phyloP scores from a whole-genome alignment of 345 rosid species.

The Brassica carinata region DNA sequence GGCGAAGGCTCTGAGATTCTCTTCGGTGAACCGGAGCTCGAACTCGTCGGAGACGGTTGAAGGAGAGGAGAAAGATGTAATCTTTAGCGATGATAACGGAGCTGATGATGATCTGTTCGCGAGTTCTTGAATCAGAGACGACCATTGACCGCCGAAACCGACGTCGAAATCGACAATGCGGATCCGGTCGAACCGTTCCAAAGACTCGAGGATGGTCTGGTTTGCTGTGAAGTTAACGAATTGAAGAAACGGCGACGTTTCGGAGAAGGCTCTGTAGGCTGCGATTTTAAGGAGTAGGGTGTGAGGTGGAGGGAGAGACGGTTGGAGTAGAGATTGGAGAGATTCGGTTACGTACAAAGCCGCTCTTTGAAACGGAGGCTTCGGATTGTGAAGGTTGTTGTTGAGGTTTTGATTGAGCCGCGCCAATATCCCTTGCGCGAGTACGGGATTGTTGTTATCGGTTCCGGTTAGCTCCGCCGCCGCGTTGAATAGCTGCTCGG shows the following conservation, averaged over 20 bases:
- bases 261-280: constrained; percentile 84
- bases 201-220: constrained; percentile 77
- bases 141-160: constrained; percentile 91
- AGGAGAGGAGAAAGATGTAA: constrained; percentile 59
- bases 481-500: constrained; percentile 76
- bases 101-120: constrained; percentile 50
- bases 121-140: constrained; percentile 93
- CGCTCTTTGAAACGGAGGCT: constrained; percentile 67
- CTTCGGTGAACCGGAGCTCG: constrained; percentile 69
- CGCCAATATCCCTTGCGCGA: constrained; percentile 99
- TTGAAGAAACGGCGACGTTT: constrained; percentile 79
- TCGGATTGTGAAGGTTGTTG: constrained; percentile 41
- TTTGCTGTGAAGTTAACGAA: constrained; percentile 88
- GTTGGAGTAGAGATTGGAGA: constrained; percentile 54
- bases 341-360: constrained; percentile 82
- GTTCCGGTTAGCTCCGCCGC: constrained; percentile 76
- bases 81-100: constrained; percentile 47
- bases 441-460: constrained; percentile 46
- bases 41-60: constrained; percentile 53
- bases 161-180: constrained; percentile 89
- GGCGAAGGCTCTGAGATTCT: constrained; percentile 69
- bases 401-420: constrained; percentile 99
- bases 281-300: constrained; percentile 70
- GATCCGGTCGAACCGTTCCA: constrained; percentile 55
- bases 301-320: constrained; percentile 41